phyloP scores from a whole-genome alignment of 2,329 filamentous ascomycete genomes.

The Aspergillus proliferans region DNA sequence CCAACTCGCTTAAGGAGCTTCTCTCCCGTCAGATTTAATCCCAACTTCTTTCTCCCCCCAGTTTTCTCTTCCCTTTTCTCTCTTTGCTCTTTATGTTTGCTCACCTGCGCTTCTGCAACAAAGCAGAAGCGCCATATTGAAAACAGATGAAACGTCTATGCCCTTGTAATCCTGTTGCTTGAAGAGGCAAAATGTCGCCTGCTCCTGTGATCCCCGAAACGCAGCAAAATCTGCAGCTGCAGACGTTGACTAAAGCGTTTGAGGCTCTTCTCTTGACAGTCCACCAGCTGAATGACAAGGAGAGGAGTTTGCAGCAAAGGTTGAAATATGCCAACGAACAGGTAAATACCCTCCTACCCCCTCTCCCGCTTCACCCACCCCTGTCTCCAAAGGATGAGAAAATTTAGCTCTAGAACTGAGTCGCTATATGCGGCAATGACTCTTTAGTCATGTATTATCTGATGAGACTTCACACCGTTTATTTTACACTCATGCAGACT shows the following conservation, averaged over 20 bases:
- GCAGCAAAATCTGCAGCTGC: slow-evolving; percentile 31
- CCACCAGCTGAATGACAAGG: slow-evolving; percentile 33
- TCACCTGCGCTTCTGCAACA: slow-evolving; percentile 18
- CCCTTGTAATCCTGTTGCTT: slow-evolving; percentile 17
- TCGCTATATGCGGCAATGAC: slow-evolving; percentile 55
- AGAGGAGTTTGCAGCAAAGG: slow-evolving; percentile 32
- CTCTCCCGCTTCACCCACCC: slow-evolving; percentile 3
- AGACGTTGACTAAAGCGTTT: slow-evolving; percentile 34
- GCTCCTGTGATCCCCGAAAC: slow-evolving; percentile 20
- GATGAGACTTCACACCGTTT: slow-evolving; percentile 34
- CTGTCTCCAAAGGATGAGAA: slow-evolving; percentile 44
- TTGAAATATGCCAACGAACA: slow-evolving; percentile 35
- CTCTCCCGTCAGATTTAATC: neutral
- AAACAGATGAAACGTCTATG: slow-evolving; percentile 16
- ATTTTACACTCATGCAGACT: slow-evolving; percentile 10
- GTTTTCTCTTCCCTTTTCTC: slow-evolving; percentile 6
- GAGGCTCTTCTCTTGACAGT: slow-evolving; percentile 38
- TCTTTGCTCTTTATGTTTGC: slow-evolving; percentile 12
- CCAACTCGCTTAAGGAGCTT: slow-evolving; percentile 29
- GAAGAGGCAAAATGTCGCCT: slow-evolving; percentile 26
- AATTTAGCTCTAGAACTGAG: slow-evolving; percentile 82
- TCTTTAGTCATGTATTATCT: slow-evolving; percentile 55
- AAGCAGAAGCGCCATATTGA: slow-evolving; percentile 17
- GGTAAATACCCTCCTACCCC: slow-evolving; percentile 24
- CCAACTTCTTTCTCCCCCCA: slow-evolving; percentile 9